A percentile compares a stretch with the other conserved stretches of the same genome.
These are phyloP conservation scores for Penicillium canescens DNA, from an alignment of 495 filamentous ascomycete species.

Conservation along the genomic window DNA sequence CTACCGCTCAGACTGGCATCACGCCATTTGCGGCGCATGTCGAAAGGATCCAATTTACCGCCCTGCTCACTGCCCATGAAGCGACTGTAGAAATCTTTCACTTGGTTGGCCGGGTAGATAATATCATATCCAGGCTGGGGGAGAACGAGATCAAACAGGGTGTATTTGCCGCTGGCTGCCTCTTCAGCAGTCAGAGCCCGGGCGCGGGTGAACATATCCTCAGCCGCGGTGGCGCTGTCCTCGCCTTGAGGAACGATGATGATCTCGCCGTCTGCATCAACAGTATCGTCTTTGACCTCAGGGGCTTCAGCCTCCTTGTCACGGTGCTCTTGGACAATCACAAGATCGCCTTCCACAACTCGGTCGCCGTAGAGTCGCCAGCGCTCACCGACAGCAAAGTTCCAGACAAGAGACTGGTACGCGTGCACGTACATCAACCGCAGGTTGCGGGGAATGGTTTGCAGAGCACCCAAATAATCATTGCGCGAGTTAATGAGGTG, in stretches of 20 bases:
- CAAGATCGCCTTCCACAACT: conserved; percentile 84
- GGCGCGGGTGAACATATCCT: conserved; percentile 71
- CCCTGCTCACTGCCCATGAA: conserved; percentile 82
- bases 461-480: conserved; percentile 79
- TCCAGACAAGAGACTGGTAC: conserved; percentile 94
- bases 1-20: conserved; percentile 87
- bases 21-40: conserved; percentile 84
- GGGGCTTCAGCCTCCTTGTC: conserved; percentile 32
- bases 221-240: conserved; percentile 53
- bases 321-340: conserved; percentile 62
- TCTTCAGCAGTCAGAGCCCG: conserved; percentile 74
- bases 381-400: conserved; percentile 74
- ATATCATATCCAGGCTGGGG: conserved; percentile 92
- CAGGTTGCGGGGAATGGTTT: conserved; percentile 72
- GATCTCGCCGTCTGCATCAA: conserved; percentile 71
- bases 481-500: conserved; percentile 55
- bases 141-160: conserved; percentile 88
- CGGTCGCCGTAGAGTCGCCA: conserved; percentile 68
- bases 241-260: conserved; percentile 59
- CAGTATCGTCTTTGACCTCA: conserved; percentile 25
- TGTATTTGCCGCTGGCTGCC: conserved; percentile 73
- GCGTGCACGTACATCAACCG: conserved; percentile 95
- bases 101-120: conserved; percentile 78
- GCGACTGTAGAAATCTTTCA: conserved; percentile 73
- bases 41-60: conserved; percentile 73